Conservation (phyloP, 2,329 filamentous ascomycete genomes). For the Nigrospora oryzae region DNA sequence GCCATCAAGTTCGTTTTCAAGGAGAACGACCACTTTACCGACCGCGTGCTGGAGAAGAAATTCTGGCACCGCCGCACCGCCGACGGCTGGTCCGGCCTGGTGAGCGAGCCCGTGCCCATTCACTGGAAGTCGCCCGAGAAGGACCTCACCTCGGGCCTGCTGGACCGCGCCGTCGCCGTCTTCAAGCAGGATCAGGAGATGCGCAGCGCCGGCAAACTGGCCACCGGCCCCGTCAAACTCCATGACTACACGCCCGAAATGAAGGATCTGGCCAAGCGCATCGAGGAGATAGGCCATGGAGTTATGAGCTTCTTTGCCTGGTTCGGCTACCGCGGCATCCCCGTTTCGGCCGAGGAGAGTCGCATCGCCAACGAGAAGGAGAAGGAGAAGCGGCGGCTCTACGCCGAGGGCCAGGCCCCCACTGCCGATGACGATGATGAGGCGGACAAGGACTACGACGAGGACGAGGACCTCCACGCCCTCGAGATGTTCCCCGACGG, state of each 20-base stretch:
- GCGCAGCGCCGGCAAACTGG: conserved; percentile 22
- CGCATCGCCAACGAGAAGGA: conserved; percentile 52
- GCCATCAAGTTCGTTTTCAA: conserved; percentile 70
- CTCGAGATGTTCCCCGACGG: conserved; percentile 84
- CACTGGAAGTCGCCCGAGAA: conserved; percentile 71
- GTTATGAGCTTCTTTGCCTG: conserved; percentile 78
- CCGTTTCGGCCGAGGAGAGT: conserved; percentile 66
- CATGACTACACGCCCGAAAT: conserved; percentile 35
- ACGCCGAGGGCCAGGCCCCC: conserved; percentile 41
- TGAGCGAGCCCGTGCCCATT: conserved; percentile 83
- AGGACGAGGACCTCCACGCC: conserved; percentile 54
- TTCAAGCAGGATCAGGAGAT: conserved; percentile 50
- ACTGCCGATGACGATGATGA: conserved; percentile 44
- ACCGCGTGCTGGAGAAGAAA: conserved; percentile 77
- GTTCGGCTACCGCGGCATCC: conserved; percentile 71
- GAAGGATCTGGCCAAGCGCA: conserved; percentile 44
- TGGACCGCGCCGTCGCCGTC: conserved; percentile 63
- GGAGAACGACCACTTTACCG: conserved; percentile 74
- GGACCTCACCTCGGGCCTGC: conserved; percentile 75
- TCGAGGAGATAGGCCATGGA: conserved; percentile 52
- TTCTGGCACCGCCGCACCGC: conserved; percentile 74
- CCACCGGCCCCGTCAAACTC: conserved; percentile 15
- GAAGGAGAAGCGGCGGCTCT: conserved; percentile 42
- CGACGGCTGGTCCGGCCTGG: conserved; percentile 65
- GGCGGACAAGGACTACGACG: conserved; percentile 53